Evolutionary conservation across 257 asterid species (phyloP), one percentile per base, ranked within the genome.

Genomic region (Perilla frutescens): DNA sequence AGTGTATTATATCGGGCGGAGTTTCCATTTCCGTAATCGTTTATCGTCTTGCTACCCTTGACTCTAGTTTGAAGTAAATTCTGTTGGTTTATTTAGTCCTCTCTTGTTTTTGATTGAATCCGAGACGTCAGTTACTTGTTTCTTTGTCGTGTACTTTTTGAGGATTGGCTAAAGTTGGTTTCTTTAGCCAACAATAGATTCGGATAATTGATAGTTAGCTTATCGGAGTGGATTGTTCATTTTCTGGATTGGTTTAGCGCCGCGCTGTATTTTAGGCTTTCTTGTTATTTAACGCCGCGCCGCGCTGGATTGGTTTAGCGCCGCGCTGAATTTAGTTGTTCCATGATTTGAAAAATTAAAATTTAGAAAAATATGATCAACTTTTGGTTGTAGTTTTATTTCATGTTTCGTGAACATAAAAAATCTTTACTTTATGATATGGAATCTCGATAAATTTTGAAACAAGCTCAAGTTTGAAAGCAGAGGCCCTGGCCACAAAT

Each of bases 21-120:
- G 39, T 34, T 64, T 47, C 29, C 14, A 56, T 67, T 36, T 53
- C 34, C 62, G 37, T 20, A 44, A 7, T 48, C 37, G 43, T 63
- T 34, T 37, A 20, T 43, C 79, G 65, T 60, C 4, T 62, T 72
- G 49, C 66, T 58, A 14, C 64, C 41, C 3, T 53, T 41, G 81
- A 63, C 56, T 72, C 29, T 4, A 13, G 55, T 48, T 72, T 55
- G 29, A 15, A 14, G 37, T 13, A 49, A 14, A 54, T 80, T 62
- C 41, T 57, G 32, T 57, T 70, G 11, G 9, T 66, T 72, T 70
- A 15, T 43, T 39, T 50, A 12, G 72, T 45, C 14, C 40, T 34
- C 74, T 62, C 13, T 62, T 51, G 68, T 26, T 12, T 36, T 78
- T 49, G 81, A 69, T 76, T 49, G 78, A 71, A 55, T 29, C 74